Base-by-base conservation (phyloP, 108 stramenopile genomes). In the Stephanodiscus triporus region DNA sequence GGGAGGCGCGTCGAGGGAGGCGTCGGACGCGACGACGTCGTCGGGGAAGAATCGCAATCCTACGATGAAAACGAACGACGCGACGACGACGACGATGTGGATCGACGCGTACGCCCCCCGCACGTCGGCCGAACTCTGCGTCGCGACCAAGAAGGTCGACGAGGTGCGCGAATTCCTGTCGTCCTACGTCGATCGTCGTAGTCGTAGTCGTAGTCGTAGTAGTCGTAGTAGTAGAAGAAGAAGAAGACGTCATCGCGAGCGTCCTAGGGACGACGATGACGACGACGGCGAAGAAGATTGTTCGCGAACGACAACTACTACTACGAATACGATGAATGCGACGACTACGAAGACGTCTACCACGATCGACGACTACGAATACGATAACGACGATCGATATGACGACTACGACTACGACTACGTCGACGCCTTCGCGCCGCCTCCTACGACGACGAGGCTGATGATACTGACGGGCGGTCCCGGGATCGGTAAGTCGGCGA, bases 61-160 rank as follows among this genome's bases (percentile, higher is more conserved):
- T n/a, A n/a, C n/a, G n/a, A 11, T 56, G 37, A 22, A 20, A 30
- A 5, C 32, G 32, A 5, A 5, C 4, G 32, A 19, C 22, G 34
- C 65, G 6, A 19, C 29, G 29, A 36, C 68, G 20, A 24, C 78
- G 6, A 45, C 64, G 58, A 55, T 89, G 63, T 93, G 92, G 90
- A 85, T 84, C 5, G 89, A 90, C 58, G 85, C 83, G 68, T 84
- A 89, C 40, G 62, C 81, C 16, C 94, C 94, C 10, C 63, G 51
- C 23, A 68, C 27, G 5, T 72, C 70, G 26, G 47, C 47, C 0
- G 90, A 95, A 34, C 65, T 95, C 8, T 89, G 90, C 54, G 89
- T 95, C 10, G 91, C 94, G 23, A 90, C 94, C 42, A 91, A 92
- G 73, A 92, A 92, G 72, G 83, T 95, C 13, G 84, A 89, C 37